Evolutionary conservation across 2,329 filamentous ascomycete genomes (phyloP), one percentile per base, ranked within the genome.

Genomic region (Dryadomyces sulphureus): DNA sequence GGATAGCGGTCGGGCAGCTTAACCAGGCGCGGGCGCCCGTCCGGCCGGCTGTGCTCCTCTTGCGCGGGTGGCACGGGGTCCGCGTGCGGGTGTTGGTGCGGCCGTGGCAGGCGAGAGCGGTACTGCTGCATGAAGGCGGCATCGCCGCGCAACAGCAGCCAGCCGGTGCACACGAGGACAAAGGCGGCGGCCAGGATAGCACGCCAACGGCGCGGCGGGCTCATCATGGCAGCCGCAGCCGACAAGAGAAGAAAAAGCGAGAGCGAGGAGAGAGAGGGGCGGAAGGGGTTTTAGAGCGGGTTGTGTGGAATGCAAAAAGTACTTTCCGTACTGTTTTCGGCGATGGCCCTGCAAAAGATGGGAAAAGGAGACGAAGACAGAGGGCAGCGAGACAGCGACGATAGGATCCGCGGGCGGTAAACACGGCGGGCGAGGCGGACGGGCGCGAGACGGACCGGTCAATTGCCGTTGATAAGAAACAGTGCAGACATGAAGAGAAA

Each of bases 1-100:
- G 58, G 60, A 49, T 64, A 60, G 11, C 55, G 57, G 25, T 59
- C 55, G 0, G 63, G 59, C 20, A 56, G 58, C 53, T 59, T 64
- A 34, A 56, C 48, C 60, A 53, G 39, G 25, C 48, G 52, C 43
- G 50, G 32, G 32, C 38, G 27, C 9, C 9, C 7, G 16, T 32
- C 27, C 27, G 11, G 27, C 4, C 27, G 4, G 7, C 16, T 8
- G 5, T 36, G 16, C 4, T 16, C 9, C 4, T 36, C n/a, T 16
- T 36, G 16, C 14, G 14, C 32, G 7, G 11, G 34, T 19, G n/a
- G n/a, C n/a, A n/a, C n/a, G n/a, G n/a, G n/a, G n/a, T 16, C 9
- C 4, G n/a, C n/a, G 7, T 36, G 16, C 14, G 14, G 7, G 7
- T n/a, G 34, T 19, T 32, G 27, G 27, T 32, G 27, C 16, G 27